phyloP scores from a whole-genome alignment of 805 yeast genomes.

The Pachysolen tannophilus region DNA sequence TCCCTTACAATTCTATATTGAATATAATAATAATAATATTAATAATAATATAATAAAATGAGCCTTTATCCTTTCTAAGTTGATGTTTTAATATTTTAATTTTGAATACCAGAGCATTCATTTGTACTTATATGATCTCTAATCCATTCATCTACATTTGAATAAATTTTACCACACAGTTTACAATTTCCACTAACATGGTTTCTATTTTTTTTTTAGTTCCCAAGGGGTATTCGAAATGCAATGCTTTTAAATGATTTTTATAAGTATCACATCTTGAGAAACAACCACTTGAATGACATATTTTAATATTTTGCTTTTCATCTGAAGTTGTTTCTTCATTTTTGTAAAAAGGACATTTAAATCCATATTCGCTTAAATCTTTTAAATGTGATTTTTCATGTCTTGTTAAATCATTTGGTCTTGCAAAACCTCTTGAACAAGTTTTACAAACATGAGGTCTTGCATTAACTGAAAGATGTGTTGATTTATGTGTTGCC shows the following conservation, averaged over 20 bases:
- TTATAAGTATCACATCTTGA: conserved; percentile 88
- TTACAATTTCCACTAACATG: conserved; percentile 69
- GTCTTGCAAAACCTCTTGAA: conserved; percentile 78
- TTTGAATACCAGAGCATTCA: conserved; percentile 23
- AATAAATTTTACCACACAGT: conserved; percentile 61
- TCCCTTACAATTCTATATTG: too few species aligned
- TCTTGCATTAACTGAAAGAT: conserved; percentile 58
- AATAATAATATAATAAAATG: too few species aligned
- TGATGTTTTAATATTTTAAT: background rate
- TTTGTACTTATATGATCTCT: conserved; percentile 56
- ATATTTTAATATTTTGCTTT: conserved; percentile 21
- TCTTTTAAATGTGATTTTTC: conserved; percentile 81
- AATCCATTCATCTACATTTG: conserved; percentile 75
- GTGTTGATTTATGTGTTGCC: conserved; percentile 79
- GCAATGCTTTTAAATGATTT: conserved; percentile 84
- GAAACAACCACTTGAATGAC: conserved; percentile 82
- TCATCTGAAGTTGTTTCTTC: conserved; percentile 9
- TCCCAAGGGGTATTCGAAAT: conserved; percentile 82
- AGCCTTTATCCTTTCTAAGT: too few species aligned
- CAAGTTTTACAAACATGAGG: conserved; percentile 78
- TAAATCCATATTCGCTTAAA: conserved; percentile 56
- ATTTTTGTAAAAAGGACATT: conserved; percentile 60
- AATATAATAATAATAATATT: too few species aligned
- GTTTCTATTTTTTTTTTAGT: conserved; percentile 69
- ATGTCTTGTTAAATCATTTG: conserved; percentile 81